A percentile compares a stretch with the other conserved stretches of the same genome.
These are phyloP conservation scores for Naganishia liquefaciens DNA, from an alignment of 1,284 basidiomycete species.

Conservation along the genomic window DNA sequence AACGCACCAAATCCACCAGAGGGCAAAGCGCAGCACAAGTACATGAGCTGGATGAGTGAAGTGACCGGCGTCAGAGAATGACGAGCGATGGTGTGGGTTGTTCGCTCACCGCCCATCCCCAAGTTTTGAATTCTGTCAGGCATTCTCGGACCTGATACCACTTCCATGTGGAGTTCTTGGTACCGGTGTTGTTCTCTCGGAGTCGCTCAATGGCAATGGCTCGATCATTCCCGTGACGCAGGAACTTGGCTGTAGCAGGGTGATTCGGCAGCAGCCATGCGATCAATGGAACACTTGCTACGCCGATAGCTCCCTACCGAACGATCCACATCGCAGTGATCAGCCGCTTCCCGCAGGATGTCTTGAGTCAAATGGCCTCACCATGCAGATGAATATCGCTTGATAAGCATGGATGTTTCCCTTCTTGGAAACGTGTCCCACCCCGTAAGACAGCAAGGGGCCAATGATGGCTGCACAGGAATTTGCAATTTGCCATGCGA, in stretches of 20 bases:
- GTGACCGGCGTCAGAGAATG: slow-evolving; percentile 37
- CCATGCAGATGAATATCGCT: slow-evolving; percentile 60
- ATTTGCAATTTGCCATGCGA: slow-evolving; percentile 48
- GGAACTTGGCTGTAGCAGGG: slow-evolving; percentile 50
- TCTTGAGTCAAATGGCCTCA: slow-evolving; percentile 40
- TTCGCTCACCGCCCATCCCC: slow-evolving; percentile 39
- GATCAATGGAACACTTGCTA: slow-evolving; percentile 57
- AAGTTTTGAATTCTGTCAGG: slow-evolving; percentile 50
- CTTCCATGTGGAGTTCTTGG: slow-evolving; percentile 48
- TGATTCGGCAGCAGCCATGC: slow-evolving; percentile 53
- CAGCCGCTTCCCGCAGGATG: background rate
- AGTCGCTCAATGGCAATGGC: slow-evolving; percentile 52
- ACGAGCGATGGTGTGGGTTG: slow-evolving; percentile 45
- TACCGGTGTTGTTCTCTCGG: slow-evolving; percentile 53
- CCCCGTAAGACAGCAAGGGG: slow-evolving; percentile 47
- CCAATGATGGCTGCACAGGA: slow-evolving; percentile 47
- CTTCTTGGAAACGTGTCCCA: slow-evolving; percentile 40
- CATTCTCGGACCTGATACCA: slow-evolving; percentile 52
- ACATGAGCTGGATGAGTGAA: slow-evolving; percentile 37
- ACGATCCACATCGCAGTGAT: background rate
- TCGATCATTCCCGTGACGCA: slow-evolving; percentile 47
- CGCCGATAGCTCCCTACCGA: slow-evolving; percentile 39
- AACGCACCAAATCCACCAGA: slow-evolving; percentile 52
- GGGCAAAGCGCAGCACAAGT: slow-evolving; percentile 46
- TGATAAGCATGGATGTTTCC: slow-evolving; percentile 45